Evolutionary conservation across 441 rosid genomes (phyloP), one percentile per base, ranked within the genome.

Genomic region (Adansonia rubrostipa): DNA sequence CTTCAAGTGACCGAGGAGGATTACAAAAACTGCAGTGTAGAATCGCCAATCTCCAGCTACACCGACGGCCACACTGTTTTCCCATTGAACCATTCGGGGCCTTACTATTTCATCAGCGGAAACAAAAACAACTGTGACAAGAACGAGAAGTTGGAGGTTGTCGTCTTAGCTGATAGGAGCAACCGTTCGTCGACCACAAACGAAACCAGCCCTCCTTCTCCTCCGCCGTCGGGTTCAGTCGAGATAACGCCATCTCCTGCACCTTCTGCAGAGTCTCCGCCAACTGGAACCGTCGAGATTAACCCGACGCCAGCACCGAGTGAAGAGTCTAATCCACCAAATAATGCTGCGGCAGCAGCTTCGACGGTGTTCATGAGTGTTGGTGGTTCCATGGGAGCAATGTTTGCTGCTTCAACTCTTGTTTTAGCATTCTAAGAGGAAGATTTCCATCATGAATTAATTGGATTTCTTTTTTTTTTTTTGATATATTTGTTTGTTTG

Each of bases 71-170:
- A 86, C 88, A 88, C 93, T 1, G 86, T 89, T 70, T 77, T 88
- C 89, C 80, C 84, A 4, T 81, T 96, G 81, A 85, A 81, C 17
- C 79, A 61, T 3, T 92, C 94, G 0, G 98, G 99, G 0, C 85
- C 94, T 22, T 81, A 75, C 87, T 82, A 91, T 79, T 96, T 93
- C 92, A 92, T 92, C 77, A 93, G 97, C 42, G 98, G 99, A 68
- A 91, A 86, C 80, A 85, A 86, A 85, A 89, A 89, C 17, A 80
- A 89, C 76, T 96, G 99, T 80, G 77, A 75, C 19, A 91, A 91
- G 75, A 86, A 86, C 63, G 88, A 96, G 85, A 96, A 93, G 84
- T 42, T 96, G 20, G 79, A 66, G 15, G 80, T 89, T 0, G 77
- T 86, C 8, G 98, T 96, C 80, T 74, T 96, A 85, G 94, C 98